Conservation (phyloP, 768 basidiomycete species). For the Boletus rufocinnamomeus region DNA sequence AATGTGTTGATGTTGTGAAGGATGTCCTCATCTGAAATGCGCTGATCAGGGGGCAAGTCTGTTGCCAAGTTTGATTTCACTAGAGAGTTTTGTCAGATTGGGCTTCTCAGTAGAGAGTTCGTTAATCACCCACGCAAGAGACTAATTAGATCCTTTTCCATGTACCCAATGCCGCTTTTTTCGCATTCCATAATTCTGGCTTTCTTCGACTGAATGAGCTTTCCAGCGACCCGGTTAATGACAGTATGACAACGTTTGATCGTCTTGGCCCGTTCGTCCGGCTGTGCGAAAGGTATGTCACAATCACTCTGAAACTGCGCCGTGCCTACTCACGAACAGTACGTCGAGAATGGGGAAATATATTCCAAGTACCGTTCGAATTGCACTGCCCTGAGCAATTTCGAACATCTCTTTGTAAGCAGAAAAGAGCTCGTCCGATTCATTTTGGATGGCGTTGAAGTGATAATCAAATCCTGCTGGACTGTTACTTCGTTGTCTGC, state of each 20-base stretch:
- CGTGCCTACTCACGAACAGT: constrained; percentile 52
- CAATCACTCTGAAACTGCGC: not conserved
- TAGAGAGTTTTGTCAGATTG: constrained; percentile 33
- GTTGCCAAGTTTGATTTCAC: constrained; percentile 82
- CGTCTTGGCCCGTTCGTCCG: constrained; percentile 50
- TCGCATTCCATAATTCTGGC: constrained; percentile 63
- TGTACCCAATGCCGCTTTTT: constrained; percentile 49
- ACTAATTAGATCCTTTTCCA: constrained; percentile 75
- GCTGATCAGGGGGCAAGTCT: constrained; percentile 66
- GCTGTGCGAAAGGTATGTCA: constrained; percentile 40
- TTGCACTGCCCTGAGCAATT: constrained; percentile 52
- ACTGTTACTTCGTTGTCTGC: constrained; percentile 2
- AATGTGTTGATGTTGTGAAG: constrained; percentile 86
- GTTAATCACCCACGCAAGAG: constrained; percentile 59
- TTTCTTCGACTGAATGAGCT: constrained; percentile 80
- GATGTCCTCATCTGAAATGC: constrained; percentile 86
- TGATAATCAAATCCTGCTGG: constrained; percentile 77
- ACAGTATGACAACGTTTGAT: constrained; percentile 58
- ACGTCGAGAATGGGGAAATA: constrained; percentile 58
- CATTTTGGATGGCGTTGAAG: constrained; percentile 80
- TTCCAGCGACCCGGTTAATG: constrained; percentile 71
- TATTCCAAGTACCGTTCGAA: constrained; percentile 50
- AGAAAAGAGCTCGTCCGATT: constrained; percentile 72
- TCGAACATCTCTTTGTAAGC: constrained; percentile 89
- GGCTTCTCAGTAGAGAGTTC: not conserved